Conservation (phyloP, 208 protist species). For the Acanthamoeba triangularis region DNA sequence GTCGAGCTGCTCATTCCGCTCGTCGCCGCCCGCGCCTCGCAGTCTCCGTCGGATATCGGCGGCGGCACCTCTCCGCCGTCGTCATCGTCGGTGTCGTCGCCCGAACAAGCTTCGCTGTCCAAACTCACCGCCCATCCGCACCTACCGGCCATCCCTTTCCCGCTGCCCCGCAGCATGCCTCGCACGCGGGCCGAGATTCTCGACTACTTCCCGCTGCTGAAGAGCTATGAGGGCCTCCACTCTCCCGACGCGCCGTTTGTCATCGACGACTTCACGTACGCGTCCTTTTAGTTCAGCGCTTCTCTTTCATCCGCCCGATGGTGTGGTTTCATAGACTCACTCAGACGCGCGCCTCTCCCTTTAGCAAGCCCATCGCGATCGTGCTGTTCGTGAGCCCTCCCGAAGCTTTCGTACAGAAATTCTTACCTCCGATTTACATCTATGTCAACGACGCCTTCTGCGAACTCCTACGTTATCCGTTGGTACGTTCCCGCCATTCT, state of each 20-base stretch:
- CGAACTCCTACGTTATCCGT: neutral
- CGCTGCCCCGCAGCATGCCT: neutral
- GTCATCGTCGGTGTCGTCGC: neutral
- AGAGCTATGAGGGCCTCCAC: neutral
- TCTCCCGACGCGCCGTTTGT: slow-evolving; percentile 25
- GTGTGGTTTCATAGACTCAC: neutral
- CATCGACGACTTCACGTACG: slow-evolving; percentile 43
- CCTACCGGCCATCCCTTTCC: neutral
- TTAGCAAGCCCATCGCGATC: slow-evolving; percentile 43
- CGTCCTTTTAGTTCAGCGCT: neutral
- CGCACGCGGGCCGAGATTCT: slow-evolving; percentile 53
- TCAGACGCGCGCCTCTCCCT: neutral
- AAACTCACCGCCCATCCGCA: neutral
- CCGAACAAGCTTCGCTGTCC: neutral
- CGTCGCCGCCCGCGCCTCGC: neutral
- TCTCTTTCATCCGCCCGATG: neutral
- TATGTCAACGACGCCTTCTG: slow-evolving; percentile 35
- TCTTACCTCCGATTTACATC: slow-evolving; percentile 15
- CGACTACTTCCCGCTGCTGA: slow-evolving; percentile 13
- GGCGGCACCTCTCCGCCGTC: neutral
- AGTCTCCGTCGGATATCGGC: neutral
- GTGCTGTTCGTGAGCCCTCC: slow-evolving; percentile 4
- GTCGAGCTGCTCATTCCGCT: slow-evolving; percentile 7
- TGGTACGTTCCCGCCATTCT: neutral
- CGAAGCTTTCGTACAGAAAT: neutral